Percentiles rank a stretch among this genome's conserved stretches.
phyloP scores from a whole-genome alignment of 2,329 filamentous ascomycete species.

The Ophiocordyceps unilateralis region DNA sequence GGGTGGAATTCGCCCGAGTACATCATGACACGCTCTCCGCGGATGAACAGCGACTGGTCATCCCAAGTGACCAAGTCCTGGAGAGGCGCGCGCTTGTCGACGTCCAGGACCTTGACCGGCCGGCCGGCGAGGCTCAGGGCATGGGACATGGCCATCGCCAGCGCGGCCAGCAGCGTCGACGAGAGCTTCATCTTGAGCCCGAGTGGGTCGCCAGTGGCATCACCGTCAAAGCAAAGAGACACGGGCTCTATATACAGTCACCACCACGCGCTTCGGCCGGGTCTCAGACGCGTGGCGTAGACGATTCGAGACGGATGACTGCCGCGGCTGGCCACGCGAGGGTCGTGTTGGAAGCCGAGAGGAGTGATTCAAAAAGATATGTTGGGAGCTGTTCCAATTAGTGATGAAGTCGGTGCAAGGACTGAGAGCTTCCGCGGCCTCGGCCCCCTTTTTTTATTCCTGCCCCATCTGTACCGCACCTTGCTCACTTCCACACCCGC shows the following conservation, averaged over 20 bases:
- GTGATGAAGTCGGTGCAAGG: neutral
- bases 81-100: constrained; percentile 9
- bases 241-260: neutral
- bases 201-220: neutral
- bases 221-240: neutral
- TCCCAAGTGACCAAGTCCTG: constrained; percentile 47
- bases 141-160: constrained; percentile 4
- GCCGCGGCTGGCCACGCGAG: neutral
- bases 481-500: neutral
- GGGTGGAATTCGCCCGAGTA: constrained; percentile 63
- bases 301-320: neutral
- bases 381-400: neutral
- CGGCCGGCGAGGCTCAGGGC: constrained; percentile 6
- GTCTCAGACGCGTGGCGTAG: neutral
- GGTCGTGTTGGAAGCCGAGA: too few species aligned
- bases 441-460: too few species aligned
- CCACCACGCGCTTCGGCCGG: neutral
- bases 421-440: too few species aligned
- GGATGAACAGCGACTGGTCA: constrained; percentile 50
- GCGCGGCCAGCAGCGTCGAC: constrained; percentile 3
- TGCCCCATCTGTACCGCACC: too few species aligned
- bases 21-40: constrained; percentile 52
- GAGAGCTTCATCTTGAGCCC: constrained; percentile 9
- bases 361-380: neutral
- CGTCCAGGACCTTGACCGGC: constrained; percentile 8